Evolutionary conservation across 2,329 filamentous ascomycete genomes (phyloP), one percentile per base, ranked within the genome.

Genomic region (Colletotrichum nymphaeae): DNA sequence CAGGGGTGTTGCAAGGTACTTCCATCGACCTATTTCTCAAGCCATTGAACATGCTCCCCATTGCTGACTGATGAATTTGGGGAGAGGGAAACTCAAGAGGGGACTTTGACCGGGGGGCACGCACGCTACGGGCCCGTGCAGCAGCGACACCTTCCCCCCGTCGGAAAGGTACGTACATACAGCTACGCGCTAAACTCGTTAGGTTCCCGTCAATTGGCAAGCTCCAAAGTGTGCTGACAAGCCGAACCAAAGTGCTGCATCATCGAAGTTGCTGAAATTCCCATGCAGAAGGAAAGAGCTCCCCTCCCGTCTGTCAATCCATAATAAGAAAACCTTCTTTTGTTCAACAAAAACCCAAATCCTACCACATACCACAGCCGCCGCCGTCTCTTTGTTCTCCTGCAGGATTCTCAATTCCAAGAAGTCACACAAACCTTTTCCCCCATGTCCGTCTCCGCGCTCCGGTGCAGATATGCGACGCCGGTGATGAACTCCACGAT

Each of bases 401-500:
- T 30, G 14, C 26, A 24, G 49, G 7, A 19, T 8, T 42, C 11
- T 37, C 9, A 30, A 32, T 63, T 7, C 1, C 35, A 14, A n/a
- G 16, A 49, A 49, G 19, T 22, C 42, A 49, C 28, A n/a, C 42
- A 28, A 64, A 4, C 49, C 52, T 24, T 53, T 24, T 35, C 19
- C 66, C 68, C 9, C 71, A 73, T 73, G 70, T 73, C 60, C 60
- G 60, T 11, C 67, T 42, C 59, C 49, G 69, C 53, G 19, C 19
- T 49, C 16, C 60, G 56, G 24, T 35, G 46, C 67, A 67, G 72
- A 58, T 53, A 74, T 74, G 72, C 67, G 56, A 55, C 72, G 72
- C 72, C 68, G 37, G 57, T 56, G 14, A 75, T 75, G 74, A 74
- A 74, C 73, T 58, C 49, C 63, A 14, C 72, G 32, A 46, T 62